phyloP scores from a whole-genome alignment of 495 filamentous ascomycete genomes.

The Hypoxylon subgilvum region DNA sequence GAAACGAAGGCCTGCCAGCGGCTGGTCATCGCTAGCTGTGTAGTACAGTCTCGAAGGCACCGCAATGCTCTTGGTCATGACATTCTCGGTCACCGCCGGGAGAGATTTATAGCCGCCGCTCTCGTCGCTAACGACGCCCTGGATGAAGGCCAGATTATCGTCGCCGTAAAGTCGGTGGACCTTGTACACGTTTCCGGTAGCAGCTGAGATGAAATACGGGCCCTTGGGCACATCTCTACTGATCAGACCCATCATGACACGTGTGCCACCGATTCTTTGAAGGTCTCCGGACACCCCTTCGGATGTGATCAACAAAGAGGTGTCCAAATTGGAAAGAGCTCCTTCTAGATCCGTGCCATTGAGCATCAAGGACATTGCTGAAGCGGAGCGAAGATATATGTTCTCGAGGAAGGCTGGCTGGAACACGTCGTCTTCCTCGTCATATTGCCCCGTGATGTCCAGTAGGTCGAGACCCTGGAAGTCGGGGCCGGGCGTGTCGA shows the following conservation, averaged over 20 bases:
- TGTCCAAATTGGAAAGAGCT: background rate
- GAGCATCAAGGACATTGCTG: background rate
- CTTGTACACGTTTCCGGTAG: background rate
- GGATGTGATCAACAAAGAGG: background rate
- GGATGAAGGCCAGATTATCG: background rate
- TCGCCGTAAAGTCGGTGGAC: background rate
- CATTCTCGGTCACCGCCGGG: background rate
- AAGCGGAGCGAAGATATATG: background rate
- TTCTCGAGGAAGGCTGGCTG: background rate
- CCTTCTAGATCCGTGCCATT: background rate
- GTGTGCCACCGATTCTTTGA: background rate
- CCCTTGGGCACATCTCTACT: background rate
- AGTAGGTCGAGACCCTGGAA: background rate
- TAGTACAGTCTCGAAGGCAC: constrained; percentile 64
- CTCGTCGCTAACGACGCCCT: background rate
- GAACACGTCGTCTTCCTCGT: background rate
- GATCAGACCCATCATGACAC: background rate
- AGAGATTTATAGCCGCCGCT: background rate
- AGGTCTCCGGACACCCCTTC: background rate
- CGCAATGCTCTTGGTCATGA: constrained; percentile 10
- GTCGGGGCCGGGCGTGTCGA: background rate
- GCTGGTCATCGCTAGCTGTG: constrained; percentile 45
- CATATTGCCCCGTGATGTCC: background rate
- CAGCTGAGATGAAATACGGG: background rate
- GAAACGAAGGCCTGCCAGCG: constrained; percentile 59